phyloP scores from a whole-genome alignment of 805 yeast species.

The Ogataea wickerhamii region DNA sequence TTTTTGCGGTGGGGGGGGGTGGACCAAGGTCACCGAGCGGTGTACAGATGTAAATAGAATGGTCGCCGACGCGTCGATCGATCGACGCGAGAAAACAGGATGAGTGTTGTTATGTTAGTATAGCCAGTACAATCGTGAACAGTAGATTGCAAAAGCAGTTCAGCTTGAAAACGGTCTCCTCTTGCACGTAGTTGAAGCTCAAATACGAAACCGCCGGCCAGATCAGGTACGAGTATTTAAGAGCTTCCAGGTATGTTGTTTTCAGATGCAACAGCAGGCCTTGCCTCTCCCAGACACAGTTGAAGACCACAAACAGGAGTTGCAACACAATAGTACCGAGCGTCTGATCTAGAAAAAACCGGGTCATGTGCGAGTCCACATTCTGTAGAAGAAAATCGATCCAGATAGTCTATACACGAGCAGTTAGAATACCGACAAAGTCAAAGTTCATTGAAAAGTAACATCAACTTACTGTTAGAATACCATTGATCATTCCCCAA shows the following conservation, averaged over 20 bases:
- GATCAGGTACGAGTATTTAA: constrained; percentile 50
- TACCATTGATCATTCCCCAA: constrained; percentile 63
- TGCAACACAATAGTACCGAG: constrained; percentile 57
- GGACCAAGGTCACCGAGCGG: no score
- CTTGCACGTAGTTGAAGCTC: constrained; percentile 47
- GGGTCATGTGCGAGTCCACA: constrained; percentile 34
- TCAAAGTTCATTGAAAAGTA: not conserved
- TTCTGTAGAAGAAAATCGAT: constrained; percentile 41
- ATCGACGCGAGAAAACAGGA: no score
- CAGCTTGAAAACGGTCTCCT: constrained; percentile 51
- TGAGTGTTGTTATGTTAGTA: constrained; percentile 24
- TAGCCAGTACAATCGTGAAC: constrained; percentile 52
- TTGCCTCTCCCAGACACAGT: constrained; percentile 53
- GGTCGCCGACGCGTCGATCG: not conserved
- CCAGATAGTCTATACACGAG: constrained; percentile 39
- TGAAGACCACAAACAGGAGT: constrained; percentile 43
- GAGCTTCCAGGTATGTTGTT: constrained; percentile 41
- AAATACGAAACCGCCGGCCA: constrained; percentile 59
- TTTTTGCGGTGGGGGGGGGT: no score
- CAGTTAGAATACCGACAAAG: not conserved
- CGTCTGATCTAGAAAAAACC: constrained; percentile 51
- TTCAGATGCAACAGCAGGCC: constrained; percentile 32
- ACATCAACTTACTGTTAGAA: constrained; percentile 40
- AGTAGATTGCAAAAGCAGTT: constrained; percentile 54
- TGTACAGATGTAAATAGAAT: constrained; percentile 6